Percentiles rank a stretch among this genome's conserved stretches.
Conservation (phyloP, 208 protist species). For the Leptomonas pyrrhocoris region DNA sequence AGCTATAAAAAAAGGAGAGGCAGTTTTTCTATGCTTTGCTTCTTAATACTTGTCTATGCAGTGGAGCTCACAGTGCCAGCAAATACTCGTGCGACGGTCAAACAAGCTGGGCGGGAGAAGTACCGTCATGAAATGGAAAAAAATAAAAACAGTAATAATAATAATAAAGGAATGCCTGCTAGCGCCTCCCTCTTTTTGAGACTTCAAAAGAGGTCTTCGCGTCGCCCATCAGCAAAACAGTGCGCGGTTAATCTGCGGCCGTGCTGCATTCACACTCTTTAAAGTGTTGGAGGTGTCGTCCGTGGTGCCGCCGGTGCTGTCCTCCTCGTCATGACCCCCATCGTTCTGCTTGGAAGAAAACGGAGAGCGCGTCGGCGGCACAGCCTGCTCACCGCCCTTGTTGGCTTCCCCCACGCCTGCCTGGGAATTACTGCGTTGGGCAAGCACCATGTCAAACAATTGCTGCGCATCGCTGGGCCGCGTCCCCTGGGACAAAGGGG, state of each 20-base stretch:
- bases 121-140: no score
- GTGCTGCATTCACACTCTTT: not conserved
- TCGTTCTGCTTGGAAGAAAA: conserved; percentile 13
- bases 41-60: no score
- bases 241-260: conserved; percentile 22
- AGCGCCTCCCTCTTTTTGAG: not conserved
- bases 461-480: conserved; percentile 23
- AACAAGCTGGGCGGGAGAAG: no score
- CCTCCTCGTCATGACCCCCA: not conserved
- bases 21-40: no score
- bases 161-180: no score
- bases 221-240: conserved; percentile 17
- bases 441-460: conserved; percentile 32
- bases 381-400: conserved; percentile 2
- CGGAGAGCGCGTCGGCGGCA: conserved; percentile 13
- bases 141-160: no score
- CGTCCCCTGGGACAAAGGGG: not conserved
- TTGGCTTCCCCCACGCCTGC: not conserved
- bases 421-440: conserved; percentile 8
- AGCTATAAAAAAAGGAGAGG: no score
- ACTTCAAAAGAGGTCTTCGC: not conserved
- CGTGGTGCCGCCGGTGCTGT: conserved; percentile 3
- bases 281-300: not conserved
- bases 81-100: no score
- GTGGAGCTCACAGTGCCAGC: no score